Evolutionary conservation across 2,329 filamentous ascomycete species (phyloP).

Genomic region (Bipolaris cookei): DNA sequence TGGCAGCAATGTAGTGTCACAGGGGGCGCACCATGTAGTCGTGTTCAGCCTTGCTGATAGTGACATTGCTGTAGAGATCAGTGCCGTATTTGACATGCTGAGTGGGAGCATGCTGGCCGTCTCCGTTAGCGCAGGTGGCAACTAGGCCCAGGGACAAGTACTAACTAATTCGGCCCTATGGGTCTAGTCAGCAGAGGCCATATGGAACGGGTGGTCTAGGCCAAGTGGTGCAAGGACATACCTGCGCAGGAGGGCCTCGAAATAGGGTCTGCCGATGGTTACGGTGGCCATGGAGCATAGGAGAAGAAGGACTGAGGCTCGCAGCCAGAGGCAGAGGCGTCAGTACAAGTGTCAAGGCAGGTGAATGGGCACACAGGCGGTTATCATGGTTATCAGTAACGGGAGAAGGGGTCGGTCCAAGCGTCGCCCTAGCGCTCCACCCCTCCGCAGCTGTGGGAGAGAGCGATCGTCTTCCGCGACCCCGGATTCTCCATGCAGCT

Average conservation of each 20-base stretch:
- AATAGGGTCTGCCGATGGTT: conserved; percentile 66
- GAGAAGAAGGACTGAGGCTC: conserved; percentile 16
- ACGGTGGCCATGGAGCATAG: conserved; percentile 53
- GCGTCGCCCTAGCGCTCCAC: conserved; percentile 28
- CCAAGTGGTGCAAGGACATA: conserved; percentile 49
- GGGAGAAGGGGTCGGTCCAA: conserved; percentile 23
- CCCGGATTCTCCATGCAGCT: conserved; percentile 19
- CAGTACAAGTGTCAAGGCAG: conserved; percentile 2
- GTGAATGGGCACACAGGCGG: conserved; percentile 1
- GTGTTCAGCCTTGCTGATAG: conserved; percentile 67
- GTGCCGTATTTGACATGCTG: conserved; percentile 48
- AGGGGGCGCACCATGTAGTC: conserved; percentile 59
- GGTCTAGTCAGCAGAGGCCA: conserved; percentile 30
- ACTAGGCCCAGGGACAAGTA: conserved; percentile 17
- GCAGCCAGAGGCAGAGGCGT: conserved; percentile 13
- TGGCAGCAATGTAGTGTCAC: neutral
- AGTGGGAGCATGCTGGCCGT: conserved; percentile 49
- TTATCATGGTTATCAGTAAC: conserved; percentile 26
- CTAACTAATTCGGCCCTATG: conserved; percentile 58
- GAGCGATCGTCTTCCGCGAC: conserved; percentile 15
- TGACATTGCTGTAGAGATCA: conserved; percentile 53
- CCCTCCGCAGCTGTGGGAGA: conserved; percentile 26
- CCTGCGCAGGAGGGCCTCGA: conserved; percentile 68
- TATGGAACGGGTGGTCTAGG: neutral
- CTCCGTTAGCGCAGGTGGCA: conserved; percentile 11